Base-by-base conservation (phyloP, 495 filamentous ascomycete species). In the Tuber indicum region DNA sequence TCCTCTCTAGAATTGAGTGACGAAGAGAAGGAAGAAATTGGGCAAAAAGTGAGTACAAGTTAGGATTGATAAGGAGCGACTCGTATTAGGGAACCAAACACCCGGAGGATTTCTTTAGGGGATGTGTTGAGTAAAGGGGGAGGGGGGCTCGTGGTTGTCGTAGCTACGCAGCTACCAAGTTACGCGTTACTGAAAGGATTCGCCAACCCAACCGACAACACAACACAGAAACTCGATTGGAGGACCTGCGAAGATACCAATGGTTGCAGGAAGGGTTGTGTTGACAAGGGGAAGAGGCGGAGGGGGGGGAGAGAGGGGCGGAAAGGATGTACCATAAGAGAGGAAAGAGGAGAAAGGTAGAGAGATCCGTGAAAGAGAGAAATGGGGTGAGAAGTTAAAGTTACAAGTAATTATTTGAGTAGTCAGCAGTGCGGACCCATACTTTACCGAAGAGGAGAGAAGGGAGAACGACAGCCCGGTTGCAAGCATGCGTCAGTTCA, bases 121-220 rank as follows among this genome's bases (percentile, higher is more conserved):
- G 58, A 66, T 66, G 52, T 58, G 58, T 66, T 32, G 58, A 36
- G 58, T 66, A 32, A 66, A 32, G 78, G 77, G 73, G 71, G 72
- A 58, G 39, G 58, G 44, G 44, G 78, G 47, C 49, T 74, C 17
- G 58, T 17, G 58, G 58, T 66, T 66, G 58, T 66, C 58, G 26
- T 66, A 66, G 26, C 58, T 66, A 66, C n/a, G 58, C 58, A 62
- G 58, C 58, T n/a, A 52, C 52, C 16, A 66, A 66, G 58, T 66
- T 66, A 66, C 58, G 58, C 58, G 78, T 80, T 80, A 74, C 77
- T 76, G 77, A 80, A 79, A 74, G 73, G 74, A 73, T 74, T 72
- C 78, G 72, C 75, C 72, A 79, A 76, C 78, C 74, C 78, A 73
- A 77, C 62, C 78, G 76, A 80, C 72, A 79, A 76, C 77, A 78